Evolutionary conservation across 1,284 basidiomycete genomes (phyloP).

Genomic region (Leccinum subrobustum): DNA sequence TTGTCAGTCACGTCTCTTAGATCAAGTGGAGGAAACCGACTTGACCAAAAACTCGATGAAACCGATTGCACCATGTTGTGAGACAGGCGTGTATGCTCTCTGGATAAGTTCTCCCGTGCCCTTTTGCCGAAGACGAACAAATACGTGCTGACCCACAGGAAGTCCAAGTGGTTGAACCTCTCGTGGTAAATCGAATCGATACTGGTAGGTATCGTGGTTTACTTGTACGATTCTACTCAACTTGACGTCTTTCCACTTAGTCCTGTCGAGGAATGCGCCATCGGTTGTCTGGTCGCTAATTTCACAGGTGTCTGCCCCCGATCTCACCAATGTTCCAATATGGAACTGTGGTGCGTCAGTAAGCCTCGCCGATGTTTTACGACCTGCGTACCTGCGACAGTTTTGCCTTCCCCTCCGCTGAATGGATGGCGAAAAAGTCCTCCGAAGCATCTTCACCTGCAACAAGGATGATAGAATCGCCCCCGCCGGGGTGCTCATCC

Average conservation of each 20-base stretch:
- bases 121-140: slow-evolving; percentile 46
- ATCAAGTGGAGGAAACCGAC: slow-evolving; percentile 22
- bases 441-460: slow-evolving; percentile 66
- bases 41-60: slow-evolving; percentile 60
- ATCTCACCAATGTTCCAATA: slow-evolving; percentile 40
- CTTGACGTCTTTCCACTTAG: slow-evolving; percentile 51
- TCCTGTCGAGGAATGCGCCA: slow-evolving; percentile 46
- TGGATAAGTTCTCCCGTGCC: slow-evolving; percentile 50
- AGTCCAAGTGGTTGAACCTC: slow-evolving; percentile 53
- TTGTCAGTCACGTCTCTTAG: slow-evolving; percentile 1
- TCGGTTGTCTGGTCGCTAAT: slow-evolving; percentile 10
- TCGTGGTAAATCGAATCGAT: slow-evolving; percentile 51
- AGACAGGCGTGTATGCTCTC: slow-evolving; percentile 65
- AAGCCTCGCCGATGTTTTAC: slow-evolving; percentile 3
- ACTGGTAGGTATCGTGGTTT: slow-evolving; percentile 51
- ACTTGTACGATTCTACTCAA: slow-evolving; percentile 43
- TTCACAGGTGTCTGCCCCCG: not conserved
- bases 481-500: slow-evolving; percentile 63
- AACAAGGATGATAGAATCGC: slow-evolving; percentile 56
- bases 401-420: slow-evolving; percentile 47
- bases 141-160: slow-evolving; percentile 65
- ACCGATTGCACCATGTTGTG: slow-evolving; percentile 43
- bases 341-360: slow-evolving; percentile 35
- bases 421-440: slow-evolving; percentile 61
- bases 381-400: slow-evolving; percentile 40